Conservation (phyloP, 768 basidiomycete species). For the Phaffia australis region DNA sequence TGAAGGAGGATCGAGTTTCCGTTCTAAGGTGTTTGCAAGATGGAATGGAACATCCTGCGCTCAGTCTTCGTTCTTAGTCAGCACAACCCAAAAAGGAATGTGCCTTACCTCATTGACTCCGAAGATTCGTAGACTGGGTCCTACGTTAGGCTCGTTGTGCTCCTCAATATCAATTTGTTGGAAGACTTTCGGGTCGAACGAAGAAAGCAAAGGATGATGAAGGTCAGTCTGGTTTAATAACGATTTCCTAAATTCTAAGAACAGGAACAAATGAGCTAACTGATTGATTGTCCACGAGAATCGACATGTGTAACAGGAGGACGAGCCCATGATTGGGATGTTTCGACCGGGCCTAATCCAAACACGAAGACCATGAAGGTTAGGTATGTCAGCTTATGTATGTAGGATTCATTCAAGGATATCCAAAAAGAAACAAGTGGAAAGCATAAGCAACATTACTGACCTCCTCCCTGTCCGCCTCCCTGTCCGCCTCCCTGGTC, state of each 20-base stretch:
- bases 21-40: constrained; percentile 41
- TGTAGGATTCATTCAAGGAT: neutral
- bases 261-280: constrained; percentile 41
- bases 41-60: neutral
- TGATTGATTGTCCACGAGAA: constrained; percentile 53
- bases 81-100: neutral
- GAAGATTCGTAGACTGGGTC: constrained; percentile 56
- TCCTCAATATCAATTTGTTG: constrained; percentile 93
- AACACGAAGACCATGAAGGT: neutral
- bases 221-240: constrained; percentile 9
- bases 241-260: neutral
- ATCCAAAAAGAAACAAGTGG: no score
- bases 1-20: constrained; percentile 83
- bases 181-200: constrained; percentile 52
- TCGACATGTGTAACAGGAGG: constrained; percentile 46
- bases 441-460: neutral
- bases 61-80: neutral
- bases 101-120: constrained; percentile 60
- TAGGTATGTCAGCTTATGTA: neutral
- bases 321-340: constrained; percentile 35
- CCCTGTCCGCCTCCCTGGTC: constrained; percentile 34
- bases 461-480: constrained; percentile 21
- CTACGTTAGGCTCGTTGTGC: constrained; percentile 45
- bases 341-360: constrained; percentile 29
- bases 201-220: neutral